Evolutionary conservation across 208 protist species (phyloP).

Genomic region (Trypanosomatidae sp.): DNA sequence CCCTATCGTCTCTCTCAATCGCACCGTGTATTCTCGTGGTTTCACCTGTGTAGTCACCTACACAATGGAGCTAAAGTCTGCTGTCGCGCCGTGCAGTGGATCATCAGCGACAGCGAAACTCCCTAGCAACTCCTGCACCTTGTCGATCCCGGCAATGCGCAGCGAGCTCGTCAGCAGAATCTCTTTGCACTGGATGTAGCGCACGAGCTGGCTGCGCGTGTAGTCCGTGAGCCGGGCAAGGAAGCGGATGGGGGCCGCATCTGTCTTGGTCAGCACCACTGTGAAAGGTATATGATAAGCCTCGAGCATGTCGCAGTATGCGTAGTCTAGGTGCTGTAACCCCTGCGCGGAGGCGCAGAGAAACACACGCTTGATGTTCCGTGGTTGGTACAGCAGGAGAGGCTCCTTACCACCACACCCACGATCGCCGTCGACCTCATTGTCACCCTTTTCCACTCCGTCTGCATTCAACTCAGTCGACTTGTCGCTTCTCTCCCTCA

Average conservation of each 20-base stretch:
- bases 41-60: slow-evolving; percentile 12
- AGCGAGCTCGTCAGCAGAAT: slow-evolving; percentile 82
- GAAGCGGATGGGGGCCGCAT: slow-evolving; percentile 80
- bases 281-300: slow-evolving; percentile 64
- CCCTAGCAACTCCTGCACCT: slow-evolving; percentile 80
- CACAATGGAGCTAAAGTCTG: slow-evolving; percentile 81
- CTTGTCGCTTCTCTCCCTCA: neutral
- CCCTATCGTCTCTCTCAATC: neutral
- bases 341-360: slow-evolving; percentile 78
- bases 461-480: neutral
- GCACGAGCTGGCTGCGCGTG: slow-evolving; percentile 78
- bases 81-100: slow-evolving; percentile 44
- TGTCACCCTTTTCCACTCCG: neutral
- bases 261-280: slow-evolving; percentile 89
- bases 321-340: slow-evolving; percentile 72
- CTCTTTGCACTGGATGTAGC: slow-evolving; percentile 85
- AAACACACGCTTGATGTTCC: slow-evolving; percentile 77
- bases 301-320: slow-evolving; percentile 77
- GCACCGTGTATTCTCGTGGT: neutral
- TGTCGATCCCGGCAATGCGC: slow-evolving; percentile 83
- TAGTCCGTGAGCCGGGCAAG: slow-evolving; percentile 81
- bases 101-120: slow-evolving; percentile 53
- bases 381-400: slow-evolving; percentile 20
- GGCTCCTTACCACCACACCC: neutral
- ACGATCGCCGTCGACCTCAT: neutral